A percentile compares a stretch with the other conserved stretches of the same genome.
phyloP scores from a whole-genome alignment of 306 rosid genomes.

The Amphicarpaea edgeworthii region DNA sequence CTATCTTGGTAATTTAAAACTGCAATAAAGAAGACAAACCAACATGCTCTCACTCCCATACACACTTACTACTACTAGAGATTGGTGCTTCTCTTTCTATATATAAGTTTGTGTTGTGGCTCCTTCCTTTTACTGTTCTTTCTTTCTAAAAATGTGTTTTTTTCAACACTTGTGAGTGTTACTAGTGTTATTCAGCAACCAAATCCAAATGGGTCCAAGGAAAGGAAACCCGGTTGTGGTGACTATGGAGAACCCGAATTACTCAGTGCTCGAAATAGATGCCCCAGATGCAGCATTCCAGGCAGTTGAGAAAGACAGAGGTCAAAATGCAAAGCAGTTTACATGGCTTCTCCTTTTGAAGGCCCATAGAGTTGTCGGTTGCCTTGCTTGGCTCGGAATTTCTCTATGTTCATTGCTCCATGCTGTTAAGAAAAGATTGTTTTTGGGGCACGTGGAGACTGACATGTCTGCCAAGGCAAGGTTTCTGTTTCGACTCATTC shows the following conservation, averaged over 20 bases:
- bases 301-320: conserved; percentile 59
- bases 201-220: too few species aligned
- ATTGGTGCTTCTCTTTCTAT: too few species aligned
- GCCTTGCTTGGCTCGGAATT: conserved; percentile 56
- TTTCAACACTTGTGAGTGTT: too few species aligned
- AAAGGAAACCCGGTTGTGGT: conserved; percentile 67
- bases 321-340: conserved; percentile 63
- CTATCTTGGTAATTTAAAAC: too few species aligned
- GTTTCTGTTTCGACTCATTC: conserved; percentile 56
- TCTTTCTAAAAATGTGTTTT: too few species aligned
- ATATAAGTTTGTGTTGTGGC: too few species aligned
- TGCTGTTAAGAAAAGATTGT: conserved; percentile 53
- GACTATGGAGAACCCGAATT: conserved; percentile 66
- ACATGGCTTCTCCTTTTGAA: conserved; percentile 66
- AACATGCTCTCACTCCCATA: too few species aligned
- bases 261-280: conserved; percentile 63
- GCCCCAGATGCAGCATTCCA: conserved; percentile 61
- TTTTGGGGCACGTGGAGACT: conserved; percentile 55
- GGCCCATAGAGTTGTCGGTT: conserved; percentile 56
- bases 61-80: too few species aligned
- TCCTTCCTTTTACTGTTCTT: too few species aligned
- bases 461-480: conserved; percentile 59
- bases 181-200: too few species aligned
- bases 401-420: conserved; percentile 53
- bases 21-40: too few species aligned